Conservation (phyloP, 2,329 filamentous ascomycete species). For the Macrophomina pseudophaseolina region DNA sequence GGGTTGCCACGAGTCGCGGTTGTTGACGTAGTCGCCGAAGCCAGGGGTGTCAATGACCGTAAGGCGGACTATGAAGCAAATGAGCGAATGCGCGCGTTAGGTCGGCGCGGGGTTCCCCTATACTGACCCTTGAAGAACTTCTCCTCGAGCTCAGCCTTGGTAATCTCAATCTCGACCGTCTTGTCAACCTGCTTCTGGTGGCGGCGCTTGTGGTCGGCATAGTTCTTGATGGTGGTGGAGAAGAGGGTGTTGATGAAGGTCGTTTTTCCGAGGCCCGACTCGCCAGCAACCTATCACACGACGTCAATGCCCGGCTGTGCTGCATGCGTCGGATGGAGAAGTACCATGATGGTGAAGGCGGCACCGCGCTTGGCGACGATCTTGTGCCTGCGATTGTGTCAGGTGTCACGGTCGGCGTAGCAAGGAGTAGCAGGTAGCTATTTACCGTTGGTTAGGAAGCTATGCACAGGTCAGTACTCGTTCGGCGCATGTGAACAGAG, state of each 20-base stretch:
- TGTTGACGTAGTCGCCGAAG: conserved; percentile 99
- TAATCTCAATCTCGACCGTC: conserved; percentile 99
- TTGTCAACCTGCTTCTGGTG: conserved; percentile 99
- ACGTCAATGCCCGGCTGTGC: conserved; percentile 31
- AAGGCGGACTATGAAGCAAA: conserved; percentile 73
- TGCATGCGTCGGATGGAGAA: conserved; percentile 31
- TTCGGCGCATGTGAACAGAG: not conserved
- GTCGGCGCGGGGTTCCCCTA: conserved; percentile 9
- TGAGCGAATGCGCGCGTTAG: conserved; percentile 10
- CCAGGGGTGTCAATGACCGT: conserved; percentile 99
- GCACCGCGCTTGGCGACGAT: conserved; percentile 85
- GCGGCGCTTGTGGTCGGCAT: conserved; percentile 98
- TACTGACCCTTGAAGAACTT: conserved; percentile 98
- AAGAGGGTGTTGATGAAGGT: conserved; percentile 99
- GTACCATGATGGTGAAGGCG: conserved; percentile 98
- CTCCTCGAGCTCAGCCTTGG: conserved; percentile 99
- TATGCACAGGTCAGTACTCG: conserved; percentile 48
- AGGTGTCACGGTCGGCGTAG: conserved; percentile 31
- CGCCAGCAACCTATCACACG: conserved; percentile 81
- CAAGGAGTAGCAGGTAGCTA: conserved; percentile 29
- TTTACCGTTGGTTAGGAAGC: conserved; percentile 72
- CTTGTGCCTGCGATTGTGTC: conserved; percentile 63
- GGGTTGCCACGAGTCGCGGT: conserved; percentile 99
- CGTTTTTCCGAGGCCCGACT: conserved; percentile 98
- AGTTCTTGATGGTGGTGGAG: conserved; percentile 99